phyloP scores from a whole-genome alignment of 2,329 filamentous ascomycete species.

The Scedosporium dehoogii region DNA sequence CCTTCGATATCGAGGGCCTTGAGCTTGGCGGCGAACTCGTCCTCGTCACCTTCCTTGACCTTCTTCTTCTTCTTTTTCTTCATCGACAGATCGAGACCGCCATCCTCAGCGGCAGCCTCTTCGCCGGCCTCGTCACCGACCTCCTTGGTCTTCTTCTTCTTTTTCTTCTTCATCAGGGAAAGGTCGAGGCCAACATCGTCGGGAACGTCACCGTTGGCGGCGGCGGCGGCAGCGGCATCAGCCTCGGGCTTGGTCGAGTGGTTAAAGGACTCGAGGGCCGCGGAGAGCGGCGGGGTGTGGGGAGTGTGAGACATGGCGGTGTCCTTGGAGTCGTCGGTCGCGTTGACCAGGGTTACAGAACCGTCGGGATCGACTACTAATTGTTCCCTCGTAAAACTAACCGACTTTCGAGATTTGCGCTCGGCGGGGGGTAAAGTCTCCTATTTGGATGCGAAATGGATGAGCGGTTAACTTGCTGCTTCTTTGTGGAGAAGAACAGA shows the following conservation, averaged over 20 bases:
- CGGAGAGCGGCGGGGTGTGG: conserved; percentile 51
- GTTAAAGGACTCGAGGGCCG: conserved; percentile 46
- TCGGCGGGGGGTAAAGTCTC: conserved; percentile 25
- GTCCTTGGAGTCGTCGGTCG: conserved; percentile 65
- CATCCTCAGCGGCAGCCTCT: conserved; percentile 51
- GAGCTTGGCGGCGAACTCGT: conserved; percentile 51
- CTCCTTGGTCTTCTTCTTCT: conserved; percentile 7
- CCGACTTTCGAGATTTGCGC: conserved; percentile 79
- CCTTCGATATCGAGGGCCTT: conserved; percentile 51
- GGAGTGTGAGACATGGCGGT: conserved; percentile 72
- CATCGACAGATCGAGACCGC: conserved; percentile 39
- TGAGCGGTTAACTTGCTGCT: conserved; percentile 1
- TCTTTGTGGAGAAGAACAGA: background rate
- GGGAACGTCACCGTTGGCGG: conserved; percentile 16
- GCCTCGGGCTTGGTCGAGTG: conserved; percentile 30
- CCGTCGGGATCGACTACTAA: conserved; percentile 86
- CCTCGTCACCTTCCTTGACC: conserved; percentile 43
- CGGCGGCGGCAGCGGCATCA: conserved; percentile 21
- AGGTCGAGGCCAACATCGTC: conserved; percentile 46
- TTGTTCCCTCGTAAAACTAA: conserved; percentile 83
- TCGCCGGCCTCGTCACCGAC: conserved; percentile 26
- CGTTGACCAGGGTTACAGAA: conserved; percentile 66
- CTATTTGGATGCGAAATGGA: conserved; percentile 6
- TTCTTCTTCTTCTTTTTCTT: conserved; percentile 56
- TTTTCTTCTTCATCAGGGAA: conserved; percentile 69